Evolutionary conservation across 495 filamentous ascomycete genomes (phyloP).

Genomic region (Polyplosphaeria fusca): DNA sequence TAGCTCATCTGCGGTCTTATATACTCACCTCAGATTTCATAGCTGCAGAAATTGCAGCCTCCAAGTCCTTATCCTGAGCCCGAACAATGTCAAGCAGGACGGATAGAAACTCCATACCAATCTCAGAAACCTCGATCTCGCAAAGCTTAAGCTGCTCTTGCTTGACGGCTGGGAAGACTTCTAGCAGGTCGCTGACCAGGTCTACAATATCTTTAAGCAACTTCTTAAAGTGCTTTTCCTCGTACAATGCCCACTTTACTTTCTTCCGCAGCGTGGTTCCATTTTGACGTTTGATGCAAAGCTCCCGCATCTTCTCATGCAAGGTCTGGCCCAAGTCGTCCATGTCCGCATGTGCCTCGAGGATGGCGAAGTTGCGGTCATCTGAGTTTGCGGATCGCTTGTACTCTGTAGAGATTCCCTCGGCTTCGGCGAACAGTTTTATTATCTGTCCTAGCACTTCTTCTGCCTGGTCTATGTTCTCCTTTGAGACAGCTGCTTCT

Average conservation of each 20-base stretch:
- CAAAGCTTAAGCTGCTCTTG: too few relatives aligned
- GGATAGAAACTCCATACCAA: too few relatives aligned
- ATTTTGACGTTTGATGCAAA: constrained; percentile 33
- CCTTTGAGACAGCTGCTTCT: too few relatives aligned
- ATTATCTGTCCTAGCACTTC: constrained; percentile 27
- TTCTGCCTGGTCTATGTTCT: constrained; percentile 20
- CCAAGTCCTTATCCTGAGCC: too few relatives aligned
- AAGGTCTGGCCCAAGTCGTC: constrained; percentile 18
- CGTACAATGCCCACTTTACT: background rate
- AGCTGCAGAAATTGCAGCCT: too few relatives aligned
- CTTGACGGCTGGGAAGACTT: constrained; percentile 2
- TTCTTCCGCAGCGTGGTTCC: background rate
- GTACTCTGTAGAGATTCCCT: constrained; percentile 28
- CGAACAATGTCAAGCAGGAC: too few relatives aligned
- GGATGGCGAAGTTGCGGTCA: background rate
- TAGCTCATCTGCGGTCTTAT: too few relatives aligned
- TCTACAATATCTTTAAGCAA: background rate
- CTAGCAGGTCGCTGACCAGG: background rate
- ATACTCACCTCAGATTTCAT: too few relatives aligned
- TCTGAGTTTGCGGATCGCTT: background rate
- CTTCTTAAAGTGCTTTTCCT: background rate
- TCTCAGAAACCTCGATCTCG: too few relatives aligned
- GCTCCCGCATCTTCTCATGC: constrained; percentile 34
- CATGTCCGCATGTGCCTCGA: constrained; percentile 22
- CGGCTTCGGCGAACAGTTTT: constrained; percentile 31